Conservation (phyloP, 495 filamentous ascomycete genomes). For the Xylaria bambusicola region DNA sequence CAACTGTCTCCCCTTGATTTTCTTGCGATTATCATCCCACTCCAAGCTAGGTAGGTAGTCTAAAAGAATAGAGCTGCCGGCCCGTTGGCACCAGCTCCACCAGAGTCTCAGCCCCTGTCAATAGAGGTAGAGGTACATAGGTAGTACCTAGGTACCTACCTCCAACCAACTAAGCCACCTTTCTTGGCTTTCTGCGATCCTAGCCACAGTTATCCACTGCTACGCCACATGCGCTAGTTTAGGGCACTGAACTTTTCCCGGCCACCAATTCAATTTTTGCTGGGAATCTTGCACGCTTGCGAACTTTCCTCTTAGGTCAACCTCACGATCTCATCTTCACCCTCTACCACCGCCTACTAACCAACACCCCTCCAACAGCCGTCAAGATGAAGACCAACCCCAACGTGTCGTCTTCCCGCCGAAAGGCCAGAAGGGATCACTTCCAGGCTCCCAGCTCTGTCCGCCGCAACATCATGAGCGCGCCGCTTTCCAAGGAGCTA, state of each 20-base stretch:
- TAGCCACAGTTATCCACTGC: neutral
- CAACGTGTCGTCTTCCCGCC: slow-evolving; percentile 74
- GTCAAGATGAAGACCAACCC: slow-evolving; percentile 20
- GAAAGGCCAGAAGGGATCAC: slow-evolving; percentile 98
- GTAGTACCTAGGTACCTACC: neutral
- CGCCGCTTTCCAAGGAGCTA: slow-evolving; percentile 87
- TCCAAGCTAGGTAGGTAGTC: neutral
- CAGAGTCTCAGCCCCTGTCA: neutral
- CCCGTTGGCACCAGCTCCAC: slow-evolving; percentile 4
- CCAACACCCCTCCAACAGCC: slow-evolving; percentile 3
- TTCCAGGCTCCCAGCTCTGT: slow-evolving; percentile 89
- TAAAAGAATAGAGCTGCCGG: slow-evolving; percentile 10
- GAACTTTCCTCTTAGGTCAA: slow-evolving; percentile 1
- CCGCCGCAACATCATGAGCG: slow-evolving; percentile 91
- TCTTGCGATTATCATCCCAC: slow-evolving; percentile 16
- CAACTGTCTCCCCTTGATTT: neutral
- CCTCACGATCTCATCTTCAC: neutral
- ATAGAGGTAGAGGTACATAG: neutral
- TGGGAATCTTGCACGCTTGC: neutral
- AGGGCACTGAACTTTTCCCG: slow-evolving; percentile 14
- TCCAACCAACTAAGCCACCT: neutral
- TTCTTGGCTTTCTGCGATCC: no score
- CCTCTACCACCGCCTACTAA: slow-evolving; percentile 12
- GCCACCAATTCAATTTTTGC: slow-evolving; percentile 8
- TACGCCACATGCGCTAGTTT: slow-evolving; percentile 10